Evolutionary conservation across 2,329 filamentous ascomycete species (phyloP).

Genomic region (Boeremia exigua): DNA sequence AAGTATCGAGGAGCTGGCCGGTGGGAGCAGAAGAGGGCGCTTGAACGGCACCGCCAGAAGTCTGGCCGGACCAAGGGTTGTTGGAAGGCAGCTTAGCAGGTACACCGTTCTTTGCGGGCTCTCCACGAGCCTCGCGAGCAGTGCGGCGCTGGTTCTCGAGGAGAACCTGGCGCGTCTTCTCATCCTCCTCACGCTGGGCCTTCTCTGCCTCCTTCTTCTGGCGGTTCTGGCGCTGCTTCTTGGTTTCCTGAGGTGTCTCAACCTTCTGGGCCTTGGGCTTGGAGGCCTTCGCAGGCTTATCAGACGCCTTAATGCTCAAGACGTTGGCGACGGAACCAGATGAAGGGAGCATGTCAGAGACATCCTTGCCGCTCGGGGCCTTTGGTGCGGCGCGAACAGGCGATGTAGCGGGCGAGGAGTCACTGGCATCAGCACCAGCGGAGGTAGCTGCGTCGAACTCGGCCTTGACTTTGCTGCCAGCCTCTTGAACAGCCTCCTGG

Average conservation of each 20-base stretch:
- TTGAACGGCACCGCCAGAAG: constrained; percentile 31
- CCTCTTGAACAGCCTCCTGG: constrained; percentile 44
- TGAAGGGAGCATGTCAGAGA: constrained; percentile 92
- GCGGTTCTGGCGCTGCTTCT: constrained; percentile 94
- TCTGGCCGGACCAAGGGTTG: constrained; percentile 61
- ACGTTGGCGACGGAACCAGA: constrained; percentile 71
- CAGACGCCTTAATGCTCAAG: constrained; percentile 75
- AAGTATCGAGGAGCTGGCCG: constrained; percentile 57
- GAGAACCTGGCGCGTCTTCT: constrained; percentile 76
- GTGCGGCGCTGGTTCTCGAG: constrained; percentile 83
- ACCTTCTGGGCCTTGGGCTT: constrained; percentile 68
- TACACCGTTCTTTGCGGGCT: constrained; percentile 79
- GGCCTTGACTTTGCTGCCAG: constrained; percentile 41
- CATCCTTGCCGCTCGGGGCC: constrained; percentile 68
- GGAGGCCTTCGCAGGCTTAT: constrained; percentile 62
- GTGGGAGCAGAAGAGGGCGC: constrained; percentile 29
- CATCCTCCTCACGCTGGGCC: constrained; percentile 74
- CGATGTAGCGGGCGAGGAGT: constrained; percentile 69
- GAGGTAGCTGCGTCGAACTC: constrained; percentile 60
- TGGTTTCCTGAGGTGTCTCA: constrained; percentile 69
- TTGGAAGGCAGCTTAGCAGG: constrained; percentile 54
- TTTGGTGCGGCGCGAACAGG: constrained; percentile 57
- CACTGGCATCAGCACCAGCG: constrained; percentile 80
- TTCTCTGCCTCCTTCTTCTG: constrained; percentile 86
- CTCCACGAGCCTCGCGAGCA: constrained; percentile 81